Base-by-base conservation (phyloP, 2,329 filamentous ascomycete genomes). In the Tolypocladium cylindrosporum region DNA sequence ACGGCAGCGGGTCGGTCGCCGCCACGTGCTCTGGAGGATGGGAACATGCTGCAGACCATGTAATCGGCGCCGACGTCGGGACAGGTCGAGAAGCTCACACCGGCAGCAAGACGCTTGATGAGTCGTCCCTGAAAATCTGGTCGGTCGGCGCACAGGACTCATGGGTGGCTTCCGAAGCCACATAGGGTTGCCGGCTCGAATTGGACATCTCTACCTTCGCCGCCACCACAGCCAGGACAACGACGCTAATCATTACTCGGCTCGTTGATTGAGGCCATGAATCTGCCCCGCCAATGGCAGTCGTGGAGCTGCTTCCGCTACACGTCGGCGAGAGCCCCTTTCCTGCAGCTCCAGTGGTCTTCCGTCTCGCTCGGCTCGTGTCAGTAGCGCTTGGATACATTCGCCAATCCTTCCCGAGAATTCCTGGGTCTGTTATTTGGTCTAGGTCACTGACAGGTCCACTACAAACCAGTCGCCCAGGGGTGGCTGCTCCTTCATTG, bases 11-110 rank as follows among this genome's bases (percentile, higher is more conserved):
- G 2, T 79, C 81, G 0, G 82, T 84, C 1, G 69, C 77, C 19
- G 82, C 78, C 24, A 84, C 81, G 0, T 84, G 80, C 64, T 80
- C 80, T 0, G 82, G 82, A 2, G 77, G 77, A 2, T 84, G 81
- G 81, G 71, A 70, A 19, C 72, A 71, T 39, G 60, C 65, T 11
- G 19, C 58, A 9, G 56, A 60, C 3, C 16, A 24, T 24, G 45
- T 34, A 7, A 11, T 57, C 39, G 55, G 51, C 19, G 52, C 16
- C 9, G 51, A 53, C 16, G 39, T 31, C 42, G 21, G 9, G 8
- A 39, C 7, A 9, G 37, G 27, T 16, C 39, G 40, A 24, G 27
- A 7, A 8, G 16, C 36, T 19, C 4, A 13, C 16, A 5, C 3
- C 4, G 42, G 42, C 16, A 50, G 21, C 34, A 56, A 36, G 24